These are phyloP conservation scores for Euphorbia corollata DNA, from an alignment of 441 rosid genomes.

Conservation along the genomic window DNA sequence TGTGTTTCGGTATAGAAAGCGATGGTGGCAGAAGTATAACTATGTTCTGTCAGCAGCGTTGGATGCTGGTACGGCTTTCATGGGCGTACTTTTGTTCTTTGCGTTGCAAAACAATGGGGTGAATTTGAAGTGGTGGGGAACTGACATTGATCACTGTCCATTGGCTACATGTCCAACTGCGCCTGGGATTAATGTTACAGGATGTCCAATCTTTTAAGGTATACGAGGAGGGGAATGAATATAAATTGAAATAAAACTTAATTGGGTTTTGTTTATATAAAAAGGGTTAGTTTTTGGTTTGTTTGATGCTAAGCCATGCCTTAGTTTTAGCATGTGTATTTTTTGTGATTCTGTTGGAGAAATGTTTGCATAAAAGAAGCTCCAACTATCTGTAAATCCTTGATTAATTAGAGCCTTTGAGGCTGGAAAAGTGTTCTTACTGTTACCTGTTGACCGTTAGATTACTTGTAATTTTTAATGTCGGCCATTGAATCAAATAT, in stretches of 20 bases:
- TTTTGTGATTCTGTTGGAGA: background rate
- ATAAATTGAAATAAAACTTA: background rate
- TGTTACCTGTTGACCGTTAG: too few relatives aligned
- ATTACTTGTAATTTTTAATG: too few relatives aligned
- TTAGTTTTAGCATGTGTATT: background rate
- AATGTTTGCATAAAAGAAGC: background rate
- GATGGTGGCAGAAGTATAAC: conserved; percentile 97
- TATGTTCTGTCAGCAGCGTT: conserved; percentile 81
- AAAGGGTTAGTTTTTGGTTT: background rate
- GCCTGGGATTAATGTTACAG: conserved; percentile 54
- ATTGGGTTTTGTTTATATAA: background rate
- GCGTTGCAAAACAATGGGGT: conserved; percentile 67
- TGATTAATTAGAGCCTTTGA: background rate
- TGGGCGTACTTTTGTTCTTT: conserved; percentile 88
- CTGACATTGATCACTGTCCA: conserved; percentile 77
- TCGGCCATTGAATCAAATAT: background rate
- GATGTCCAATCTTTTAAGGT: conserved; percentile 56
- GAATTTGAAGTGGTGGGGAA: conserved; percentile 80
- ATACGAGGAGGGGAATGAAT: background rate
- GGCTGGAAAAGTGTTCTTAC: background rate
- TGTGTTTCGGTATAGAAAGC: conserved; percentile 65
- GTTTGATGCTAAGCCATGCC: background rate
- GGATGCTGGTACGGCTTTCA: conserved; percentile 95
- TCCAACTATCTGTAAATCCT: background rate
- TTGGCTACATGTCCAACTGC: conserved; percentile 78